Percentiles rank a stretch among this genome's conserved stretches.
phyloP scores from a whole-genome alignment of 106 monocot genomes.

The Dactylorhiza incarnata region DNA sequence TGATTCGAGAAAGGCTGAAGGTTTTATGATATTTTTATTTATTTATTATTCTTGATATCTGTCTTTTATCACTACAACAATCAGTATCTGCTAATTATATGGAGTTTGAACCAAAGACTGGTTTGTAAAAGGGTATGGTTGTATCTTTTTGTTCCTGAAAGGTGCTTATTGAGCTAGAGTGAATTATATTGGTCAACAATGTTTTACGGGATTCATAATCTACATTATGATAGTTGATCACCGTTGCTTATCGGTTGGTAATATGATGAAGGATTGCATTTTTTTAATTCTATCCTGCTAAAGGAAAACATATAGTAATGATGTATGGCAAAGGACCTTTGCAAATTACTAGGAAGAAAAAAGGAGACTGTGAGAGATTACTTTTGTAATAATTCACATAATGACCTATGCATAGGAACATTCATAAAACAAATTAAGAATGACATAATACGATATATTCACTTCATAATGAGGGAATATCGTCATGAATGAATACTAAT shows the following conservation, averaged over 20 bases:
- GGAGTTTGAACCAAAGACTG: background rate
- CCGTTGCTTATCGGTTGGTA: background rate
- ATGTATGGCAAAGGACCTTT: background rate
- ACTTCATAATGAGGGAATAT: too few species aligned
- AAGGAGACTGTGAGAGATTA: too few species aligned
- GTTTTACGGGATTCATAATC: background rate
- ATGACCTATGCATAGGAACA: too few species aligned
- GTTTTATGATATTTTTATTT: slow-evolving; percentile 14
- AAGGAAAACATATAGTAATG: background rate
- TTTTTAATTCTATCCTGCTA: background rate
- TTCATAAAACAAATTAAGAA: too few species aligned
- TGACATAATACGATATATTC: too few species aligned
- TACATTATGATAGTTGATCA: background rate
- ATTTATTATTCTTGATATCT: slow-evolving; percentile 4
- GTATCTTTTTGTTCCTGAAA: background rate
- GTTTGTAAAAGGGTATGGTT: background rate
- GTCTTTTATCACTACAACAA: background rate
- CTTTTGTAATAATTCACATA: too few species aligned
- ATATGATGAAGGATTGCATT: background rate
- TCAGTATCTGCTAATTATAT: background rate
- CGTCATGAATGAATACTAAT: too few species aligned
- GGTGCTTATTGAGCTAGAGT: background rate
- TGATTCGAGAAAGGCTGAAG: slow-evolving; percentile 30
- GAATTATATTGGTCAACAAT: background rate
- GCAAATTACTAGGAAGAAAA: background rate